Evolutionary conservation across 352 stramenopile genomes (phyloP), one percentile per base, ranked within the genome.

Genomic region (Globisporangium canariense): DNA sequence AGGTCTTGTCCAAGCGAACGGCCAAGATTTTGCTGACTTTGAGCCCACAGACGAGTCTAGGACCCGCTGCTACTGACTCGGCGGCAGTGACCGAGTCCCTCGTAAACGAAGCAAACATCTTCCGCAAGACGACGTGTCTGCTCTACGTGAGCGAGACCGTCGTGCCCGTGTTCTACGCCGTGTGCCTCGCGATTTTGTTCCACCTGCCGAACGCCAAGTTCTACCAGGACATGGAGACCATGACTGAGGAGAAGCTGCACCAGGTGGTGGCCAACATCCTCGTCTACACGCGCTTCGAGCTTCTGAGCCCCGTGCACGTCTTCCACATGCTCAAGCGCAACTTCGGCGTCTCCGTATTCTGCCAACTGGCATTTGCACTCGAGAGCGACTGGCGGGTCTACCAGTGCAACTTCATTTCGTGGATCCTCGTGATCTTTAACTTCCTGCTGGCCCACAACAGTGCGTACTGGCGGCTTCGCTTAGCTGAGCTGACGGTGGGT

Each of bases 361-460:
- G 62, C 20, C 66, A 77, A 52, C 57, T 81, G 8, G 62, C 60
- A 1, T 81, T 76, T 47, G 70, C 77, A 32, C 52, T 81, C 6
- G 65, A 78, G 56, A 69, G 51, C 28, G 66, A 76, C 34, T 38
- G 53, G 13, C 41, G 46, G 18, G 62, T 70, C 45, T 69, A 77
- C 34, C 75, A 80, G 40, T 58, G 66, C 46, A 62, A 62, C 7
- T 47, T 78, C 10, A 54, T 81, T 28, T 43, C 67, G 45, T 72
- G 58, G 64, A 60, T 79, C 51, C 58, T 68, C 14, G 66, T 68
- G 46, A 57, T 70, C 3, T 66, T 83, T n/a, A 32, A 70, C 7
- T 65, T 78, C 28, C 54, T 69, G 14, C 64, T 80, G 22, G 51
- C 46, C 10, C 66, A 73, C 67, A 49, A 46, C 25, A 28, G 68